phyloP scores from a whole-genome alignment of 1,284 basidiomycete species.

The Tylopilus orsonianus region DNA sequence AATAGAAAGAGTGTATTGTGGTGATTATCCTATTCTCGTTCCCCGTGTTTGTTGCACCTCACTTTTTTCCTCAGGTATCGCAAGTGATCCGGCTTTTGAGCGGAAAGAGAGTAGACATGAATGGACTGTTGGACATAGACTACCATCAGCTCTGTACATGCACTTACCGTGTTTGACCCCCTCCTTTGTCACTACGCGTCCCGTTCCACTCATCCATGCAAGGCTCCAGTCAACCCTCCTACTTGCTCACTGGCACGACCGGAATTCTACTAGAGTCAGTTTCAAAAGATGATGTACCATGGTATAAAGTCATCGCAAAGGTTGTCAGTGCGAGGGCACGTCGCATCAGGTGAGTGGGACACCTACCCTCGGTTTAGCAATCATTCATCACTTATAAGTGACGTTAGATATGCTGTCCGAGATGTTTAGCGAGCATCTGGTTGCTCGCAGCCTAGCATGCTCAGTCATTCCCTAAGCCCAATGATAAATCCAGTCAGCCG shows the following conservation, averaged over 20 bases:
- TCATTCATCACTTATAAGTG: no score
- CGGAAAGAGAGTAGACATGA: slow-evolving; percentile 3
- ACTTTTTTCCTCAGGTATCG: slow-evolving; percentile 26
- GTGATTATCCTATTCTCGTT: slow-evolving; percentile 47
- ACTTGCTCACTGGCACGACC: slow-evolving; percentile 1
- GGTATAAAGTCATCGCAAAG: not conserved
- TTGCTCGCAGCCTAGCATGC: no score
- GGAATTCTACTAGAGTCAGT: no score
- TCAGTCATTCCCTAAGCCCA: no score
- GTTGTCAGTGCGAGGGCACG: not conserved
- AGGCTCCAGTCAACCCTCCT: not conserved
- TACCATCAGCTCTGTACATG: slow-evolving; percentile 27
- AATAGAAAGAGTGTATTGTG: slow-evolving; percentile 89
- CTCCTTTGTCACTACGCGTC: not conserved
- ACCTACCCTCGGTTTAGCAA: no score
- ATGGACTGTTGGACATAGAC: slow-evolving; percentile 23
- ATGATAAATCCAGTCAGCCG: no score
- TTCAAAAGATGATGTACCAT: not conserved
- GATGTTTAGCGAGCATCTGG: no score
- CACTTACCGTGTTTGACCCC: slow-evolving; percentile 10
- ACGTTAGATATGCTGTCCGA: no score
- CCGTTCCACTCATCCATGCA: slow-evolving; percentile 2
- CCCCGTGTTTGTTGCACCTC: not conserved
- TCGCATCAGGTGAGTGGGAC: no score
- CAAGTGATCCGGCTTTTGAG: slow-evolving; percentile 19